Base-by-base conservation (phyloP, 2,329 filamentous ascomycete species). In the Aspergillus neotritici region DNA sequence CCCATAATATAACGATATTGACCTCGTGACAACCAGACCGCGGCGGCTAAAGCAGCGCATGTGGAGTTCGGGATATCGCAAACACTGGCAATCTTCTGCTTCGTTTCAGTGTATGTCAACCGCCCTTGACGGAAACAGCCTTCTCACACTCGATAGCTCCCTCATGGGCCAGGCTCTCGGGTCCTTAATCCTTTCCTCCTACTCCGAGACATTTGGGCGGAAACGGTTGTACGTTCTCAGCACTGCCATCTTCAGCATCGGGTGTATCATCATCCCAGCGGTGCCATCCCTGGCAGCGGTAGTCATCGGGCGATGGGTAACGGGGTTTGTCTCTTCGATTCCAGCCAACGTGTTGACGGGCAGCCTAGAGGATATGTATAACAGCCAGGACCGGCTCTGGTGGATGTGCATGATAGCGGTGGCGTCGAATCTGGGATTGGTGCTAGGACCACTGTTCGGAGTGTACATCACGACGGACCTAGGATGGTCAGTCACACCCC, bases 291-390 rank as follows among this genome's bases (percentile, higher is more conserved):
- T 69, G 4, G 48, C 59, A 1, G 64, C 58, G 1, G 59, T 67
- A 0, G 52, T 66, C 6, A 43, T 69, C 6, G 67, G 69, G 1
- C 61, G 73, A 2, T 65, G 71, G 34, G 33, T 69, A 3, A 65
- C 65, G 0, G 73, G 72, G 0, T 52, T 73, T 10, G 49, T 68
- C 3, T 72, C 71, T 0, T 70, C 72, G 2, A 65, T 74, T n/a
- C 73, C 73, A 1, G 63, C 68, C 0, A 65, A 70, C 4, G 66
- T 75, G 6, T 64, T 69, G 3, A 63, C 67, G 0, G 71, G 73
- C 0, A 72, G 67, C 38, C 63, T 75, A 25, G 73, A 76, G 46
- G 72, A 76, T 50, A 65, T 76, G 54, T 75, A 66, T 54, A 66
- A 73, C 38, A 59, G 63, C 2, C 60, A 61, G 37, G 56, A 57